phyloP scores from a whole-genome alignment of 305 asterid genomes.

The Striga hermonthica region DNA sequence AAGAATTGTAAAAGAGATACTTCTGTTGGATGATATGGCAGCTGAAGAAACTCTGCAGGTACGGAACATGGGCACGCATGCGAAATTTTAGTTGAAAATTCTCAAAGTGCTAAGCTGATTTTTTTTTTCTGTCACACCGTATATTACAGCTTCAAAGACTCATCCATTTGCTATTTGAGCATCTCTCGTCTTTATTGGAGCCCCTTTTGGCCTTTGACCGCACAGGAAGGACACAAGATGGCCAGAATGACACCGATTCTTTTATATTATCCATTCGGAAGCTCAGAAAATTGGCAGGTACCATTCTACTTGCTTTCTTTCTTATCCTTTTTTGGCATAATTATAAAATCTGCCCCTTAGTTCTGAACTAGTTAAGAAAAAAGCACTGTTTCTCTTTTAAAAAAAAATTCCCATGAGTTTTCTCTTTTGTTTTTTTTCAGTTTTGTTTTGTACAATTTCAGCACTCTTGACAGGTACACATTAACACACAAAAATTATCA shows the following conservation, averaged over 20 bases:
- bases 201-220: conserved; percentile 45
- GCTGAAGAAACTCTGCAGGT: conserved; percentile 98
- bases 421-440: not conserved
- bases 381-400: not conserved
- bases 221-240: conserved; percentile 45
- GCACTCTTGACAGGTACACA: not conserved
- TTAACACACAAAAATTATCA: not conserved
- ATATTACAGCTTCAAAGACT: conserved; percentile 68
- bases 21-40: conserved; percentile 87
- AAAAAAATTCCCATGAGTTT: not conserved
- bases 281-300: conserved; percentile 75
- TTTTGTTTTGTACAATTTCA: not conserved
- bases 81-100: conserved; percentile 1
- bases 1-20: conserved; percentile 72
- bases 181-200: conserved; percentile 62
- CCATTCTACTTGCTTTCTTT: conserved; percentile 15
- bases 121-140: conserved; percentile 23
- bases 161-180: conserved; percentile 78
- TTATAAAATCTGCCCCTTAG: not conserved
- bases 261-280: conserved; percentile 64
- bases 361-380: not conserved
- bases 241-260: conserved; percentile 40
- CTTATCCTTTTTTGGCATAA: not conserved
- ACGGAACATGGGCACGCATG: not conserved
- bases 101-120: conserved; percentile 28